Base-by-base conservation (phyloP, 345 rosid species). In the Bruguiera parviflora region DNA sequence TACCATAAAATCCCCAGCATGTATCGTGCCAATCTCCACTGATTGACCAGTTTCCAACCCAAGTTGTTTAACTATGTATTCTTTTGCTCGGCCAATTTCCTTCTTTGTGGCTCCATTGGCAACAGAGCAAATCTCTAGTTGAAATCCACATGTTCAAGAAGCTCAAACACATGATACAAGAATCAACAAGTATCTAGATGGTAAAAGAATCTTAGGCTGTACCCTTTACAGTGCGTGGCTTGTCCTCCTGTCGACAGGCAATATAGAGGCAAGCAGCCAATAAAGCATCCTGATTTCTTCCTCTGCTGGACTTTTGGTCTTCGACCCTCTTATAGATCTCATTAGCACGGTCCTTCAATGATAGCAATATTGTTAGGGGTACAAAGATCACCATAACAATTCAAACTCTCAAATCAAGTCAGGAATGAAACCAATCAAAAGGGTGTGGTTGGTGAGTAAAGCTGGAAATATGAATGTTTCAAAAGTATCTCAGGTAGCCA, bases 161-260 rank as follows among this genome's bases (percentile, higher is more conserved):
- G 84, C 87, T 81, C 76, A 88, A 77, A 77, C 75, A 84, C 83
- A 80, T 74, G 60, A 85, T 68, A 84, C 8, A 33, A 33, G 37
- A 84, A 81, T 76, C 81, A 84, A 63, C 78, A 86, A 79, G 84
- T 79, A 88, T 80, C 84, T 66, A 77, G 68, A 79, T 80, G 75
- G 78, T 69, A 86, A 83, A 74, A 88, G 87, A 74, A 78, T 85
- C 79, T 71, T 80, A 82, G 78, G 85, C 75, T 79, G 78, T 89
- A 95, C 99, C 99, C 94, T 95, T 95, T 62, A 95, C 96, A 63
- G 99, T 95, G 31, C 98, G 92, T 5, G 99, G 98, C 79, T 95
- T 95, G 79, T 92, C 97, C 82, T 95, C 99, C 75, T 88, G 99
- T 64, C 99, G 86, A 77, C 99, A 95, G 52, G 99, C 96, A 71